phyloP scores from a whole-genome alignment of 495 filamentous ascomycete species.

The Penicillium bovifimosum region DNA sequence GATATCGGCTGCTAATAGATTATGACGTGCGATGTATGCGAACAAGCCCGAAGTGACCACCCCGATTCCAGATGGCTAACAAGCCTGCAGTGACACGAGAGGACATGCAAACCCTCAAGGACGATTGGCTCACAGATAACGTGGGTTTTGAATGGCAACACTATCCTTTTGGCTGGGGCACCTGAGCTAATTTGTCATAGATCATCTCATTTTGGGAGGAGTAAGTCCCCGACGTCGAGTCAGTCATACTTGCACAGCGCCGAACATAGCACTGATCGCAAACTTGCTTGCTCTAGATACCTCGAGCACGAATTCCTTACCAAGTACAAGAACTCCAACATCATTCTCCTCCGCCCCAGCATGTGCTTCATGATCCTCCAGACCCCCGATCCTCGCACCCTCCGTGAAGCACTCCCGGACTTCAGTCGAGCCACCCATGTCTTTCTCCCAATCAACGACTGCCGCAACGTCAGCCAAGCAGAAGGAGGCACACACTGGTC shows the following conservation, averaged over 20 bases:
- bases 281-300: conserved; percentile 49
- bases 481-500: conserved; percentile 97
- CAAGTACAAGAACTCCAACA: conserved; percentile 70
- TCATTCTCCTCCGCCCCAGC: conserved; percentile 84
- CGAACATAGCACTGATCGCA: conserved; percentile 8
- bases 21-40: conserved; percentile 63
- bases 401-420: conserved; percentile 53
- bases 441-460: conserved; percentile 95
- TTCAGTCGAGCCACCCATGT: conserved; percentile 84
- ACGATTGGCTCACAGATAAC: conserved; percentile 98
- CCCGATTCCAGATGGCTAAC: conserved; percentile 9
- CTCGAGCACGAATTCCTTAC: conserved; percentile 82
- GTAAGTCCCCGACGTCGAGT: conserved; percentile 44
- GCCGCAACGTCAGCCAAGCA: conserved; percentile 62
- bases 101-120: conserved; percentile 79
- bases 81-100: conserved; percentile 61
- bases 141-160: conserved; percentile 45
- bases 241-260: neutral
- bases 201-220: conserved; percentile 97
- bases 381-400: conserved; percentile 66
- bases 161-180: conserved; percentile 3
- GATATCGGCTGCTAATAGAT: conserved; percentile 39
- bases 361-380: conserved; percentile 93
- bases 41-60: neutral
- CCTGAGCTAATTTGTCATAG: conserved; percentile 24